These are phyloP conservation scores for Coniella vitis DNA, from an alignment of 2,329 filamentous ascomycete species.

Conservation along the genomic window DNA sequence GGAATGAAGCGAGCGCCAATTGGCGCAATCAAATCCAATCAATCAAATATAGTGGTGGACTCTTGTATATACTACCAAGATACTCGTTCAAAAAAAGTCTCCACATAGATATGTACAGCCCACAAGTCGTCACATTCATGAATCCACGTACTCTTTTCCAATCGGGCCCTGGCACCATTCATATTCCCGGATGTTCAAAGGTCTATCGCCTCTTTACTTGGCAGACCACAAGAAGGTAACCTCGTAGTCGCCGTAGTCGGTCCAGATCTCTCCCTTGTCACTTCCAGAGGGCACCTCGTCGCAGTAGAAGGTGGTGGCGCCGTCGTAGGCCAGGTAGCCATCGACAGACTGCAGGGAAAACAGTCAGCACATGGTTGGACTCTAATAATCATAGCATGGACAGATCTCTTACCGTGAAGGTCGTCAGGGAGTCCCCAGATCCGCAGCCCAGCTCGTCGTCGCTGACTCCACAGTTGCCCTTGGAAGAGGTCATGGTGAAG, in stretches of 20 bases:
- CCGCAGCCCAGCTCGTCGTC: conserved; percentile 49
- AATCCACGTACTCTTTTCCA: too few species aligned
- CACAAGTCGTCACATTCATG: too few species aligned
- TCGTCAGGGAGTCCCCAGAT: conserved; percentile 27
- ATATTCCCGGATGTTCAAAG: not conserved
- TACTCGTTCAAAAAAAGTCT: too few species aligned
- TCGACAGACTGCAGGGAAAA: not conserved
- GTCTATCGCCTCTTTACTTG: not conserved
- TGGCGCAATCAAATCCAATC: too few species aligned
- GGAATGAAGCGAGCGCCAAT: too few species aligned
- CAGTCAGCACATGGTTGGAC: not conserved
- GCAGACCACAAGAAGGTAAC: conserved; percentile 11
- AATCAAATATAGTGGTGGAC: too few species aligned
- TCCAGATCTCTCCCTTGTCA: conserved; percentile 1
- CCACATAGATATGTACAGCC: too few species aligned
- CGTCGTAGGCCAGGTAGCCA: conserved; percentile 11
- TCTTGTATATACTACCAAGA: too few species aligned
- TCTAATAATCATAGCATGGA: too few species aligned
- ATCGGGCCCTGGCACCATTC: not conserved
- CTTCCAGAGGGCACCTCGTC: not conserved
- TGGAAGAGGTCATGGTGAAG: conserved; percentile 52
- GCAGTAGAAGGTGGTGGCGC: conserved; percentile 10
- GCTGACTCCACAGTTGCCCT: conserved; percentile 51
- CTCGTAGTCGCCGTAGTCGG: conserved; percentile 1
- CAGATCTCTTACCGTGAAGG: not conserved